Base-by-base conservation (phyloP, 1,139 yeast genomes). In the Hyphopichia fennica region DNA sequence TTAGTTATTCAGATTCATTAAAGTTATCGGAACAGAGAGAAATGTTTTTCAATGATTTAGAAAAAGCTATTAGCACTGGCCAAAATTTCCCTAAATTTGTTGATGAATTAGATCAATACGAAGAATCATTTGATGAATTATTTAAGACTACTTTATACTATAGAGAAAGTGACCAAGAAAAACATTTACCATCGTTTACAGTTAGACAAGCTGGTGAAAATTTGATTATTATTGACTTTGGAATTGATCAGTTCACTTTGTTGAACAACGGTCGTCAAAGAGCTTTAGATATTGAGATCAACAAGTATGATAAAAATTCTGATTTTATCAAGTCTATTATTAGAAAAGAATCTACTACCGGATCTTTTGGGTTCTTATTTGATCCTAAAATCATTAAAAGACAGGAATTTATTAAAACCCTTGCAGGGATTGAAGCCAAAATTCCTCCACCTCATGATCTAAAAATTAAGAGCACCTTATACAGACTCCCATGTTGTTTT, bases 141-240 rank as follows among this genome's bases (percentile, higher is more conserved):
- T 35, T 11, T 30, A 16, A 33, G 15, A 51, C 56, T 11, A 45
- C 60, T 23, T 46, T 65, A 8, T 49, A 53, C 39, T 40, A 44
- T 20, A 41, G 60, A 13, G 38, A 41, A n/a, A 44, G 34, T 2
- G 9, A 23, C 13, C 41, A 38, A 7, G 13, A 11, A 4, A 6
- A 33, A 19, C 28, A 19, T 4, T 38, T 60, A 22, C 65, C 65
- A 7, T 32, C 46, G 23, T 52, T 59, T 13, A 48, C 57, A 8
- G 50, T 61, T 27, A 51, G 69, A 41, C 69, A 64, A 43, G 66
- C 61, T 10, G 71, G 71, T 35, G 71, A 65, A 41, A 49, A 52
- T 5, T 60, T 64, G 67, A 42, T 65, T 16, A 44, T 63, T 13
- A 49, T 62, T 41, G 71, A 65, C 42, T 65, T 62, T 46, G 68